Conservation (phyloP, 148 eudicot species). For the Silene uniflora region DNA sequence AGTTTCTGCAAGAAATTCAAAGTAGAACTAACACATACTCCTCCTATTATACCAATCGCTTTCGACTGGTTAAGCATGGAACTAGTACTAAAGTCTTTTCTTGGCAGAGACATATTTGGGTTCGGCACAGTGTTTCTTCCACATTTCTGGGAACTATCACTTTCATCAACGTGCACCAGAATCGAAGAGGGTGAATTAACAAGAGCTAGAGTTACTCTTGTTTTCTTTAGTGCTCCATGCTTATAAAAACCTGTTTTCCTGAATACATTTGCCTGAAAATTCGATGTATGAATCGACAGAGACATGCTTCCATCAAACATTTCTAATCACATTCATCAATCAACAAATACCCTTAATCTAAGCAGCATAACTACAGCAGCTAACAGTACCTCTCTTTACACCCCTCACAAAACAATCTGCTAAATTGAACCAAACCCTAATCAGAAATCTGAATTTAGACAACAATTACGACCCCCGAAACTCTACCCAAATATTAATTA, state of each 20-base stretch:
- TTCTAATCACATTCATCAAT: slow-evolving; percentile 18
- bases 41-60: slow-evolving; percentile 66
- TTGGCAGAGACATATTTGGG: slow-evolving; percentile 24
- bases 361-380: slow-evolving; percentile 7
- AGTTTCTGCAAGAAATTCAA: slow-evolving; percentile 52
- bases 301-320: slow-evolving; percentile 32
- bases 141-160: slow-evolving; percentile 23
- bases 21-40: slow-evolving; percentile 42
- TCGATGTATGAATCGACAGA: slow-evolving; percentile 22
- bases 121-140: slow-evolving; percentile 27
- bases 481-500: background rate
- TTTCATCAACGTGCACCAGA: slow-evolving; percentile 31
- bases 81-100: slow-evolving; percentile 21
- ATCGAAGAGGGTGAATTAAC: slow-evolving; percentile 23
- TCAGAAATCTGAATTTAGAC: background rate
- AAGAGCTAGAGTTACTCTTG: slow-evolving; percentile 23
- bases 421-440: background rate
- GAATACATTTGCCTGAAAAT: slow-evolving; percentile 12
- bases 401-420: background rate
- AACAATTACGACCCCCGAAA: too few species aligned
- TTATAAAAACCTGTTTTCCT: slow-evolving; percentile 13
- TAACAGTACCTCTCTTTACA: background rate
- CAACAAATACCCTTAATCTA: slow-evolving; percentile 12
- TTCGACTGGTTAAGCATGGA: slow-evolving; percentile 38
- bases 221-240: slow-evolving; percentile 8